Conservation (phyloP, 495 filamentous ascomycete species). For the Daldinia bambusicola region DNA sequence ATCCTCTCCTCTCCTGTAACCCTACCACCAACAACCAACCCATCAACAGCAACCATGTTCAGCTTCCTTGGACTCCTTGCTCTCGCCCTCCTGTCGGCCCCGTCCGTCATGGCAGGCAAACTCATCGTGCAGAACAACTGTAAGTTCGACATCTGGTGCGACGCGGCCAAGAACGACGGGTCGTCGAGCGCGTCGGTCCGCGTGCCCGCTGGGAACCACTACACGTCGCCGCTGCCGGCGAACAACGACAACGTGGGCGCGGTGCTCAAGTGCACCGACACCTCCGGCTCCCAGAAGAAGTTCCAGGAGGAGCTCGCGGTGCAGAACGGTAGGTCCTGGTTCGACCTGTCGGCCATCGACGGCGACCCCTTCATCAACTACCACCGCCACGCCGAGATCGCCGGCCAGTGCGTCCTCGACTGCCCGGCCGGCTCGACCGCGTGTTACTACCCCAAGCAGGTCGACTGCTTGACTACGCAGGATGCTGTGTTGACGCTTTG, state of each 20-base stretch:
- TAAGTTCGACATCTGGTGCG: constrained; percentile 30
- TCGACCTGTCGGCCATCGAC: constrained; percentile 35
- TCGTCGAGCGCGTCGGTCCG: constrained; percentile 4
- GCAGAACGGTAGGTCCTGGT: constrained; percentile 25
- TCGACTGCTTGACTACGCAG: constrained; percentile 14
- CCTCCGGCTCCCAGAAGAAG: not conserved
- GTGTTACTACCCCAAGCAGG: constrained; percentile 32
- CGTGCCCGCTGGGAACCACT: constrained; percentile 3
- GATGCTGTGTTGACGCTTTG: constrained; percentile 25
- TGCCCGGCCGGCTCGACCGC: constrained; percentile 1
- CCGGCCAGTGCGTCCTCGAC: constrained; percentile 34
- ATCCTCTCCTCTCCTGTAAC: not conserved
- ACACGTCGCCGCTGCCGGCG: constrained; percentile 29
- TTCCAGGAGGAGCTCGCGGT: constrained; percentile 38
- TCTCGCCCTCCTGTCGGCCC: constrained; percentile 14
- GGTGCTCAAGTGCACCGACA: constrained; percentile 32
- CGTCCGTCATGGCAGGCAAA: constrained; percentile 6
- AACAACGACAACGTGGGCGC: constrained; percentile 33
- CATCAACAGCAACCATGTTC: constrained; percentile 3
- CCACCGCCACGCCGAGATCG: constrained; percentile 34
- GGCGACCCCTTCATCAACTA: constrained; percentile 30
- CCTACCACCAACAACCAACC: not conserved
- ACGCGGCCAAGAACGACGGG: constrained; percentile 40
- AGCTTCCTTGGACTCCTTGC: constrained; percentile 1
- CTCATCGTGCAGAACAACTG: constrained; percentile 35